phyloP scores from a whole-genome alignment of 257 asterid genomes.

The Solanum appendiculatum region DNA sequence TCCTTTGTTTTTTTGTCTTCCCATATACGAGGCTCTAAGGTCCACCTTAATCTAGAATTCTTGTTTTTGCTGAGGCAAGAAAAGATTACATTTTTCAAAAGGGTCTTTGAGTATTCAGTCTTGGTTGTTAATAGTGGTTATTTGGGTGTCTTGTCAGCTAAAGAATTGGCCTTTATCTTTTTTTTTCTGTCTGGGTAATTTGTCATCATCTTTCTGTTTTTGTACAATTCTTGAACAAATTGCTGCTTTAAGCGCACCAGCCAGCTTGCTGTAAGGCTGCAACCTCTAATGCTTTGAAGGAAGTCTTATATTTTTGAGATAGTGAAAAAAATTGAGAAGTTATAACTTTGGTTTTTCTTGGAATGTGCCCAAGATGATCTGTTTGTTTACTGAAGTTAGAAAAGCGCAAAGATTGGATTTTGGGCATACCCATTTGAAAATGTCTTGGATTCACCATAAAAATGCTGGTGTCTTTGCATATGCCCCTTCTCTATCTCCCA shows the following conservation, averaged over 20 bases:
- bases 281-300: not conserved
- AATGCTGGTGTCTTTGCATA: constrained; percentile 20
- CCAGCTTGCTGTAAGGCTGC: not conserved
- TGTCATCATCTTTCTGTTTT: not conserved
- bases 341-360: not conserved
- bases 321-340: not conserved
- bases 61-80: not conserved
- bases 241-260: not conserved
- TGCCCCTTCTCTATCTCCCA: constrained; percentile 27
- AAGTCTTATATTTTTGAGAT: not conserved
- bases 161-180: not conserved
- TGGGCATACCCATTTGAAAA: constrained; percentile 36
- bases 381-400: not conserved
- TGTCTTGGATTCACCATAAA: constrained; percentile 35
- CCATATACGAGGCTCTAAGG: not conserved
- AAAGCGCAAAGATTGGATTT: constrained; percentile 23
- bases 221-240: not conserved
- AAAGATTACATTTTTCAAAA: not conserved
- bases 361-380: not conserved
- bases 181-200: not conserved
- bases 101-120: not conserved
- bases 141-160: not conserved
- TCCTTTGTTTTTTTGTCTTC: not conserved
- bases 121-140: not conserved
- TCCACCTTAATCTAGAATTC: not conserved